Conservation (phyloP, 306 rosid genomes). For the Cicer chorassanicum region DNA sequence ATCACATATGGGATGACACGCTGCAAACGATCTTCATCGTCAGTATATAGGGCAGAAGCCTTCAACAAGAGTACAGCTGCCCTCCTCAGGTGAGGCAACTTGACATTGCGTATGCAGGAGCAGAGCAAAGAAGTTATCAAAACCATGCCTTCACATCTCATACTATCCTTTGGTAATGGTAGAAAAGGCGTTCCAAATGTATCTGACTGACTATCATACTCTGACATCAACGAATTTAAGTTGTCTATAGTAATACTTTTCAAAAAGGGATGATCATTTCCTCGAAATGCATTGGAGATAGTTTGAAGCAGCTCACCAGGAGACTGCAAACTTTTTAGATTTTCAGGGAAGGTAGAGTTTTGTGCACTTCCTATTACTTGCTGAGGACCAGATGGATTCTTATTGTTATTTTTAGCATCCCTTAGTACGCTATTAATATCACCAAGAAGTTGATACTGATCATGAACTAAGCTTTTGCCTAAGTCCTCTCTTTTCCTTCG, state of each 20-base stretch:
- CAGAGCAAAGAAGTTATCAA: constrained; percentile 90
- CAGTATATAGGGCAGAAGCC: constrained; percentile 87
- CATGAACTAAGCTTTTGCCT: constrained; percentile 63
- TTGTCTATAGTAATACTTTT: constrained; percentile 76
- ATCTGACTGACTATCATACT: constrained; percentile 90
- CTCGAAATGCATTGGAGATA: constrained; percentile 78
- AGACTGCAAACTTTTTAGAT: constrained; percentile 66
- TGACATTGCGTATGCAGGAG: constrained; percentile 93
- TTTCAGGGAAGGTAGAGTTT: constrained; percentile 62
- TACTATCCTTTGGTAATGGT: constrained; percentile 77
- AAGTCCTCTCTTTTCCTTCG: constrained; percentile 57
- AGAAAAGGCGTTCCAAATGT: constrained; percentile 84
- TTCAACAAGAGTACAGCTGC: constrained; percentile 85
- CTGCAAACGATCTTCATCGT: constrained; percentile 92
- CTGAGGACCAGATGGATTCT: constrained; percentile 52
- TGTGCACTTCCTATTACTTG: constrained; percentile 53
- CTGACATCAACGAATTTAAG: constrained; percentile 77
- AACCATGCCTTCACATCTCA: constrained; percentile 98
- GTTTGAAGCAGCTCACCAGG: constrained; percentile 81
- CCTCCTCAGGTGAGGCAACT: constrained; percentile 91
- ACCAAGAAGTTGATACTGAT: constrained; percentile 75
- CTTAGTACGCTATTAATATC: constrained; percentile 69
- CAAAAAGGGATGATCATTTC: constrained; percentile 82
- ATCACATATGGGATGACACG: constrained; percentile 92
- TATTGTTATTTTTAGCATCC: constrained; percentile 68